Conservation (phyloP, 495 filamentous ascomycete species). For the Trichoderma orchidacearum region DNA sequence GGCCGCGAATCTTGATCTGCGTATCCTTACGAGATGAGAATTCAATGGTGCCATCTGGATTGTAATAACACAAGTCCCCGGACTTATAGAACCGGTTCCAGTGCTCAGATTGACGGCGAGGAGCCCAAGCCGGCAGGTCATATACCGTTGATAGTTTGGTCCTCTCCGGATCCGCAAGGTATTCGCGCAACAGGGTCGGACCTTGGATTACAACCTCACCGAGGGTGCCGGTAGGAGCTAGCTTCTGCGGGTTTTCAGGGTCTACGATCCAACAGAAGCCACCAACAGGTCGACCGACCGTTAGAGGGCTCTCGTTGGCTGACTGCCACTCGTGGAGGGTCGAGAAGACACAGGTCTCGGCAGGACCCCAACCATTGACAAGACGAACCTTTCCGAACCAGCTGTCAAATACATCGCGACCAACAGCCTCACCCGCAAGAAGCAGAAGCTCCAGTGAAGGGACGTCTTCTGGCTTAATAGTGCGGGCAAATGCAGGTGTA, state of each 20-base stretch:
- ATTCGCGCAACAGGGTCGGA: constrained; percentile 26
- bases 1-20: constrained; percentile 28
- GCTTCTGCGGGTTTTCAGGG: constrained; percentile 26
- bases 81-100: constrained; percentile 22
- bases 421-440: constrained; percentile 18
- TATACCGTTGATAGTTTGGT: constrained; percentile 4
- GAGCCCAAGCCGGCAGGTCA: background rate
- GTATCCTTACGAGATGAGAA: constrained; percentile 12
- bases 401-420: background rate
- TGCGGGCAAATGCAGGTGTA: constrained; percentile 37
- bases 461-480: constrained; percentile 20
- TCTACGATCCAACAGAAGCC: constrained; percentile 37
- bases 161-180: constrained; percentile 8
- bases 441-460: constrained; percentile 21
- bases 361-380: constrained; percentile 4
- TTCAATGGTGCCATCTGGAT: constrained; percentile 8
- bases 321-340: constrained; percentile 8
- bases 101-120: constrained; percentile 13
- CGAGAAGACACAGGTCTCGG: constrained; percentile 13
- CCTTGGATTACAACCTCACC: constrained; percentile 34
- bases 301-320: constrained; percentile 11
- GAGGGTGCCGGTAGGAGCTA: constrained; percentile 29
- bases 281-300: constrained; percentile 27
- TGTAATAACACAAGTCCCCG: constrained; percentile 34
- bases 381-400: background rate